phyloP scores from a whole-genome alignment of 169 alveolate genomes.

The Plasmodium fragile region DNA sequence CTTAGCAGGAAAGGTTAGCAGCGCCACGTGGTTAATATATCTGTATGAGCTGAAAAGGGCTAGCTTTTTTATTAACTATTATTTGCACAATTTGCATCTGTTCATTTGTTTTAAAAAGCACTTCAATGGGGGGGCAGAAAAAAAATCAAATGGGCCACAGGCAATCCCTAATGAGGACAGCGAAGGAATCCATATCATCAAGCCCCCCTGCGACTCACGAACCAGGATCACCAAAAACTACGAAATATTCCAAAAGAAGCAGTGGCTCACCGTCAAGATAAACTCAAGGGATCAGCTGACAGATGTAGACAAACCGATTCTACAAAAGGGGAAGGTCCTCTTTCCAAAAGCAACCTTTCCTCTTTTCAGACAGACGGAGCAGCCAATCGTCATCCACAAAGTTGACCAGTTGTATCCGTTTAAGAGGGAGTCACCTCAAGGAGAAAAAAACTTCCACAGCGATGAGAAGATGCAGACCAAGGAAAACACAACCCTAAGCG shows the following conservation, averaged over 20 bases:
- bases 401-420: neutral
- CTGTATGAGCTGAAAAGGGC: constrained; percentile 90
- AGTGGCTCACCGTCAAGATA: constrained; percentile 11
- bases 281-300: neutral
- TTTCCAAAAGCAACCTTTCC: neutral
- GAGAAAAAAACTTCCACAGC: neutral
- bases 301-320: neutral
- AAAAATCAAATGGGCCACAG: neutral
- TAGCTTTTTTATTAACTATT: constrained; percentile 62
- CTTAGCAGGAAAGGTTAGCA: constrained; percentile 90
- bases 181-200: neutral
- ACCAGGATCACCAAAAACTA: constrained; percentile 4
- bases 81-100: constrained; percentile 39
- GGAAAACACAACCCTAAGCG: neutral
- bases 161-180: neutral
- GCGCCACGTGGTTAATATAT: constrained; percentile 93
- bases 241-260: neutral
- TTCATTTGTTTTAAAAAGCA: constrained; percentile 41
- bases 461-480: neutral
- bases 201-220: neutral
- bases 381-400: neutral
- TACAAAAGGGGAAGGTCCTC: neutral
- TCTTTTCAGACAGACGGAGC: neutral
- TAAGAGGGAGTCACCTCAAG: neutral
- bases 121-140: neutral